Evolutionary conservation across 2,329 filamentous ascomycete genomes (phyloP), one percentile per base, ranked within the genome.

Genomic region (Endoconidiophora polonica): DNA sequence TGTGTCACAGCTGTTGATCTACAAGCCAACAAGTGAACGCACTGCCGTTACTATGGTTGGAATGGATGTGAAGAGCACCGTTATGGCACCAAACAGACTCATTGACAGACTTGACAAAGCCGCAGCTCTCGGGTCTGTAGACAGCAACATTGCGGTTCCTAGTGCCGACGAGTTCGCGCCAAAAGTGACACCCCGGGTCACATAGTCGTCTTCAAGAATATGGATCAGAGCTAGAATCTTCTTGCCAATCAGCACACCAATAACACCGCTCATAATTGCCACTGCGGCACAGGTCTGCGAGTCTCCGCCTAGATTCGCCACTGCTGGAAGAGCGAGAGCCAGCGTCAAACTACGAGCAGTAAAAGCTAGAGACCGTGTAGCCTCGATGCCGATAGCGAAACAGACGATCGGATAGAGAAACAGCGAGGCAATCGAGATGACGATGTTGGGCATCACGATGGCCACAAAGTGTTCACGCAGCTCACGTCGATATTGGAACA

Each of bases 121-220:
- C 1, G 75, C 76, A 4, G 74, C 75, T 41, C 75, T 66, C 1
- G 74, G 74, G 54, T 79, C 75, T 1, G 69, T 71, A 2, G 68
- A 64, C 2, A 79, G 60, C 2, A 79, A 61, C 33, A 77, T 58
- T 0, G 76, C 74, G 3, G 76, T 79, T 1, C 68, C 74, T 38
- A 79, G 73, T 4, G 75, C 76, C 3, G 71, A 74, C 0, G 73
- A 76, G 57, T 78, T 79, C 1, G 71, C 72, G 3, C 76, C 75
- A n/a, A 79, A 59, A 1, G 74, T 74, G 3, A 80, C 73, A 7
- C 76, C 76, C n/a, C 74, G 63, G 1, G 74, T 78, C 33, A 79
- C 74, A 54, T 79, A 80, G 59, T 79, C 76, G 56, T 79, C 75
- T 60, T 77, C 70, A 0, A 73, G 73, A 3, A 79, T 72, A 51